phyloP scores from a whole-genome alignment of 179 eudicot genomes.

The Beta macrorhiza region DNA sequence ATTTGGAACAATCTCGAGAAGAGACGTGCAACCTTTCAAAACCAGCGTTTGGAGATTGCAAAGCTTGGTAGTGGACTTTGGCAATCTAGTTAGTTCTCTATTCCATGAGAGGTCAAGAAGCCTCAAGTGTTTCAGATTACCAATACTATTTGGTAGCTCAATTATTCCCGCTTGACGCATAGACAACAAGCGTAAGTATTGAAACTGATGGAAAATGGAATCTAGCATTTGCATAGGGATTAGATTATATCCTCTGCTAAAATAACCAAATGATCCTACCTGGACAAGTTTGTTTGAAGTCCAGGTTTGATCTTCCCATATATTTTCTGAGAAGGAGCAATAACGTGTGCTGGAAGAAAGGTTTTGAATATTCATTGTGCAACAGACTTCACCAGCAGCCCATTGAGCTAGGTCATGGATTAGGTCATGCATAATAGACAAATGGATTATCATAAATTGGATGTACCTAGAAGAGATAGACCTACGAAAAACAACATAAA shows the following conservation, averaged over 20 bases:
- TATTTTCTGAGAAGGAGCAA: not conserved
- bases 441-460: no score
- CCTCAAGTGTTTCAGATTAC: not conserved
- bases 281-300: not conserved
- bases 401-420: no score
- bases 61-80: conserved; percentile 5
- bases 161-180: not conserved
- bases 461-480: no score
- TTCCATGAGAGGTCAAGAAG: conserved; percentile 9
- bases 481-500: no score
- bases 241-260: not conserved
- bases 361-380: no score
- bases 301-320: not conserved
- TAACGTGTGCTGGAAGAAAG: no score
- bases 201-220: not conserved
- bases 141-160: not conserved
- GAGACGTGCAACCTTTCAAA: not conserved
- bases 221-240: not conserved
- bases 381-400: no score
- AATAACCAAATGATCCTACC: not conserved
- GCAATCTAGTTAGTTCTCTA: not conserved
- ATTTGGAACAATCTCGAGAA: not conserved
- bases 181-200: conserved; percentile 3
- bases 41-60: conserved; percentile 10
- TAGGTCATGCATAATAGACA: no score